Base-by-base conservation (phyloP, 345 rosid species). In the Moringa oleifera region DNA sequence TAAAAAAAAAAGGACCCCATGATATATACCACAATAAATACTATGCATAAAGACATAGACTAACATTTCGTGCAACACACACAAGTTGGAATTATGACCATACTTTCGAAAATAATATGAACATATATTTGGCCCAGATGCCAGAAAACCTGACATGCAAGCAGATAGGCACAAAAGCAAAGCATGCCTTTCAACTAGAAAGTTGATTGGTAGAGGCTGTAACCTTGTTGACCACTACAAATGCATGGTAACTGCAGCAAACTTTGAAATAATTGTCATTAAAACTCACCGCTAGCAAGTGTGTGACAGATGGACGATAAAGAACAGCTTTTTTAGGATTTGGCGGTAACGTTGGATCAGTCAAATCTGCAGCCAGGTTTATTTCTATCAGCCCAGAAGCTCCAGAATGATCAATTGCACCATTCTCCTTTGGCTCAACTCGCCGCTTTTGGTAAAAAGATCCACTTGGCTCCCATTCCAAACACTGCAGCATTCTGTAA, bases 381-480 rank as follows among this genome's bases (percentile, higher is more conserved):
- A 91, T 77, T 78, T 88, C 95, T 62, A 90, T 94, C 46, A 80
- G 47, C 59, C 96, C 97, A 57, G 96, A 94, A 59, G 97, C 76
- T 33, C 72, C 72, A 68, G 99, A 88, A 75, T 81, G 88, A 75
- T 88, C 97, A 65, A 73, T 57, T 51, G 67, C 74, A 67, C 99
- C 96, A 77, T 91, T 91, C 78, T 82, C 91, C 71, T 84, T 84
- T 4, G 77, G 65, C 53, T 85, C 86, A 63, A 67, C 80, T 21
- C 83, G 79, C 10, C 57, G 77, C 64, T 88, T 94, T 23, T 77
- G 81, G 75, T 73, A 83, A 72, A 81, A 80, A 58, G 91, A 78
- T 70, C 91, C 96, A 68, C 88, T 80, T 3, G 93, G 95, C 62
- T 94, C 97, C 97, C 97, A 94, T 72, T 91, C 99, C 79, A 94